Percentiles rank a stretch among this genome's conserved stretches.
Evolutionary conservation across 73 alveolate species (phyloP).

Genomic region (Paramecium pentaurelia): DNA sequence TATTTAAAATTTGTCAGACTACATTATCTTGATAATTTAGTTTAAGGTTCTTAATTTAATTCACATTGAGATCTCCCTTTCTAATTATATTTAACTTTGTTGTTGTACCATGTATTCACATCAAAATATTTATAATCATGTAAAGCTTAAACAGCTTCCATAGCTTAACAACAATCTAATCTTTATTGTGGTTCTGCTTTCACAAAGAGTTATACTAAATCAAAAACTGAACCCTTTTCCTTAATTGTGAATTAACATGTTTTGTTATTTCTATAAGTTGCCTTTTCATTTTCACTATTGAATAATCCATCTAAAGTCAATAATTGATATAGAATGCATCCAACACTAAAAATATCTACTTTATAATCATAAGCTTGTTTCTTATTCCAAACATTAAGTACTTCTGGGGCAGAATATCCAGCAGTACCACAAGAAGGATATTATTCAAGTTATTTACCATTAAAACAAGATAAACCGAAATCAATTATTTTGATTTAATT

Average conservation of each 20-base stretch:
- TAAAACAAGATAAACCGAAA: conserved; percentile 66
- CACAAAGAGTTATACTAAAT: background rate
- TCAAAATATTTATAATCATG: background rate
- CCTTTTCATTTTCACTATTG: background rate
- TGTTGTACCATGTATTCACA: conserved; percentile 7
- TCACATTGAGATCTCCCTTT: background rate
- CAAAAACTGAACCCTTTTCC: conserved; percentile 11
- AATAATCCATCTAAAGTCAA: background rate
- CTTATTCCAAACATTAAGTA: background rate
- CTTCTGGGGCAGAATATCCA: conserved; percentile 46
- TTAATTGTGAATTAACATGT: background rate
- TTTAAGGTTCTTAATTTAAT: background rate
- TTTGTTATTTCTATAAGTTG: background rate
- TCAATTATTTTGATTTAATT: conserved; percentile 78
- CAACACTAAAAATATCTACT: background rate
- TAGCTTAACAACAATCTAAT: background rate
- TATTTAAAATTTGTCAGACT: background rate
- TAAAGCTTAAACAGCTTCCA: background rate
- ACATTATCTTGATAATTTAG: background rate
- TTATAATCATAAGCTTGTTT: background rate
- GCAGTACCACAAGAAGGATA: conserved; percentile 40
- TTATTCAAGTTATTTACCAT: conserved; percentile 16
- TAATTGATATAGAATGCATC: background rate
- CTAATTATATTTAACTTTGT: background rate
- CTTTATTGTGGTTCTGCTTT: background rate